Base-by-base conservation (phyloP, 176 grass and related monocot species). In the Eleusine indica region DNA sequence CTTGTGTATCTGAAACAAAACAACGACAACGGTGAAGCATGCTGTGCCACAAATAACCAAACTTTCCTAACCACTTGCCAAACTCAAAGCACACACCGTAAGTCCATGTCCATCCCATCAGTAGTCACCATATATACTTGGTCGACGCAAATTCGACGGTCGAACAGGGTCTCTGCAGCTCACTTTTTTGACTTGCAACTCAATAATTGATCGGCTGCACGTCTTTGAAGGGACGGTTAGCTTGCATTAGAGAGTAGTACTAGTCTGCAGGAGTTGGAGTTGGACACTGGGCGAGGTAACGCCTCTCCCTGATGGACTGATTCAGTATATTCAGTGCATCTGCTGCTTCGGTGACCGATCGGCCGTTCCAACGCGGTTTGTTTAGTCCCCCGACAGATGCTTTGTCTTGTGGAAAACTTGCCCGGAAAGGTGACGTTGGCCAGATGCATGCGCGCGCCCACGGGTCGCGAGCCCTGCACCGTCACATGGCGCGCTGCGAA, bases 211-310 rank as follows among this genome's bases (percentile, higher is more conserved):
- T 60, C 7, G 21, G 11, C 41, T 78, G 60, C 60, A 64, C 25
- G 32, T 35, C 32, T 44, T 29, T 78, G 37, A 76, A 76, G 35
- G 56, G 6, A 10, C 22, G 60, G 2, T 8, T 64, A 64, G 61
- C 61, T 64, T 28, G 61, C 61, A 29, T 29, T 63, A 22, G 56
- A 60, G 16, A 22, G 19, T n/a, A 6, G 21, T 57, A 25, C 25
- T 5, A 18, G 19, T 60, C 19, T 21, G 38, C 38, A 21, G 22
- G 32, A 35, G 32, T 35, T 35, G 32, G 57, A 62, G 57, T 17
- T 16, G 41, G n/a, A 11, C 25, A 79, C 75, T 64, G 75, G 66
- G 12, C 84, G 51, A 78, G 75, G 67, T 79, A 72, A 64, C 67
- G 56, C 83, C 67, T 64, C 43, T 75, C 81, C 60, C 80, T 0